Evolutionary conservation across 345 rosid genomes (phyloP).

Genomic region (Erodium maritimum): DNA sequence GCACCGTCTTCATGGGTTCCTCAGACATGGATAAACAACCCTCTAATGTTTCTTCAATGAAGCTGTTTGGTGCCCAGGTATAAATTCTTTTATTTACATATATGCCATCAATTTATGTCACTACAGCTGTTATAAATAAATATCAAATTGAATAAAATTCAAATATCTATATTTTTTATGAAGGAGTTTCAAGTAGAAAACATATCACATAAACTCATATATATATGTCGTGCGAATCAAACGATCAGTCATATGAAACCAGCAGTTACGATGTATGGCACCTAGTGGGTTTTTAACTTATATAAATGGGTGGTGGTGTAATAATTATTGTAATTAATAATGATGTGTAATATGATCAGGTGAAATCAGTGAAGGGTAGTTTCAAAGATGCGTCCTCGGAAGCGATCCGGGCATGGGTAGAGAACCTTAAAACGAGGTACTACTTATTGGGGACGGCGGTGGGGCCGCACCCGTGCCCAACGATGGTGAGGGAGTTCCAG

Average conservation of each 20-base stretch:
- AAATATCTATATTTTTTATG: too few species aligned
- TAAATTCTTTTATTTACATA: background rate
- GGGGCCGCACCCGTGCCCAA: conserved; percentile 82
- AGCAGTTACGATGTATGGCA: too few species aligned
- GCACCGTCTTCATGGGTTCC: conserved; percentile 63
- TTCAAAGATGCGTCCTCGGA: conserved; percentile 71
- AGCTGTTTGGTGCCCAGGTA: conserved; percentile 55
- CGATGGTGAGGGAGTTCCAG: conserved; percentile 73
- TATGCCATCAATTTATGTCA: background rate
- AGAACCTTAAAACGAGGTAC: conserved; percentile 33
- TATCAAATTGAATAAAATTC: too few species aligned
- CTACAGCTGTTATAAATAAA: background rate
- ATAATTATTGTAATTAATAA: too few species aligned
- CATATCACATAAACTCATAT: too few species aligned
- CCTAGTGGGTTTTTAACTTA: too few species aligned
- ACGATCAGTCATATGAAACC: too few species aligned
- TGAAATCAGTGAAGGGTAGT: conserved; percentile 41
- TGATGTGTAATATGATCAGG: conserved; percentile 18
- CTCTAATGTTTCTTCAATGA: conserved; percentile 48
- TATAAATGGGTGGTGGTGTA: too few species aligned
- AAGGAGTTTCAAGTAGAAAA: too few species aligned
- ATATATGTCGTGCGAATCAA: too few species aligned
- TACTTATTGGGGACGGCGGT: conserved; percentile 49
- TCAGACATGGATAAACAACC: conserved; percentile 53
- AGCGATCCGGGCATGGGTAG: conserved; percentile 59